Evolutionary conservation across 2,329 filamentous ascomycete species (phyloP).

Genomic region (Epichloe bromicola): DNA sequence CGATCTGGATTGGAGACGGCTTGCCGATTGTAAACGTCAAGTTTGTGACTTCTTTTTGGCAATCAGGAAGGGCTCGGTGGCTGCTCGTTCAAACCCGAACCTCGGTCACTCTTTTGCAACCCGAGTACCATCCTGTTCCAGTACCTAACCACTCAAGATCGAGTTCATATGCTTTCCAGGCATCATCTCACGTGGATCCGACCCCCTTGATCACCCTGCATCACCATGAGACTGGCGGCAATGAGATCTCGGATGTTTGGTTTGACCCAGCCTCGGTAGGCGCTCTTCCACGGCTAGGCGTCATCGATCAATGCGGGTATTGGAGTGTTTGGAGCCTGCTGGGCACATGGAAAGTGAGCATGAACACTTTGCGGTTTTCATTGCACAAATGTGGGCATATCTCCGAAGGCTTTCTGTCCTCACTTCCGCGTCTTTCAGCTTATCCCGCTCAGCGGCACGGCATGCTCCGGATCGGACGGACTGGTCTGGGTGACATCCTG

Average conservation of each 20-base stretch:
- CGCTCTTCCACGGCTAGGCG: slow-evolving; percentile 46
- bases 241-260: slow-evolving; percentile 45
- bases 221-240: slow-evolving; percentile 37
- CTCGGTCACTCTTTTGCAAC: slow-evolving; percentile 38
- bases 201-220: slow-evolving; percentile 42
- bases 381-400: slow-evolving; percentile 31
- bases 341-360: slow-evolving; percentile 21
- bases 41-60: slow-evolving; percentile 27
- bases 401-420: slow-evolving; percentile 22
- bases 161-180: slow-evolving; percentile 10
- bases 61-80: slow-evolving; percentile 32
- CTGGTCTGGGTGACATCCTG: slow-evolving; percentile 11
- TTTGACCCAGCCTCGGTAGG: slow-evolving; percentile 42
- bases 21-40: slow-evolving; percentile 38
- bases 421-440: slow-evolving; percentile 18
- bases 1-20: slow-evolving; percentile 40
- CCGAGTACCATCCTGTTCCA: slow-evolving; percentile 31
- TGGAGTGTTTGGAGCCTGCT: slow-evolving; percentile 57
- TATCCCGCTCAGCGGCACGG: slow-evolving; percentile 26
- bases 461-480: slow-evolving; percentile 27
- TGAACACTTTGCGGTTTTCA: slow-evolving; percentile 20
- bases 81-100: slow-evolving; percentile 39
- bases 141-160: slow-evolving; percentile 12
- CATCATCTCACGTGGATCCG: slow-evolving; percentile 38
- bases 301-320: slow-evolving; percentile 50